phyloP scores from a whole-genome alignment of 441 rosid species.

The Populus hybrid region DNA sequence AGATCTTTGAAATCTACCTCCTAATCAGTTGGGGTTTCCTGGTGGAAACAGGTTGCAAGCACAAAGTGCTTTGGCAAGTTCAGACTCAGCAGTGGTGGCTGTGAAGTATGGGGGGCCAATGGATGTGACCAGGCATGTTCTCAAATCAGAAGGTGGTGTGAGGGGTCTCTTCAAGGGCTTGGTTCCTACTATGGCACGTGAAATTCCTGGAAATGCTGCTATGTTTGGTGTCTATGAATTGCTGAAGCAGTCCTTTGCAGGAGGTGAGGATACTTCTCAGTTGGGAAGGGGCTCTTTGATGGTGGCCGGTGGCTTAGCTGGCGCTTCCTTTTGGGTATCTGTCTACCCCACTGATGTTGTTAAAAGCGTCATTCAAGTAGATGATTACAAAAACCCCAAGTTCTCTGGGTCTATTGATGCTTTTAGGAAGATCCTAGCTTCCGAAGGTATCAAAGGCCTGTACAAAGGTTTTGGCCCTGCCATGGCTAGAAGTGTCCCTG shows the following conservation, averaged over 20 bases:
- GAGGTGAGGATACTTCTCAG: constrained; percentile 79
- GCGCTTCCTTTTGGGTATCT: constrained; percentile 71
- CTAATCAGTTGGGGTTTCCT: background rate
- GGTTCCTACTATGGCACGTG: constrained; percentile 84
- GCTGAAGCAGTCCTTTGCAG: constrained; percentile 71
- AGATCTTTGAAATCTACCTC: background rate
- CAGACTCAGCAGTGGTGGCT: constrained; percentile 50
- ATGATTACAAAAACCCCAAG: constrained; percentile 76
- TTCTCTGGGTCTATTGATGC: constrained; percentile 71
- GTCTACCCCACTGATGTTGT: constrained; percentile 93
- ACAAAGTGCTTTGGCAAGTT: constrained; percentile 61
- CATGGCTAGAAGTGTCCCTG: constrained; percentile 93
- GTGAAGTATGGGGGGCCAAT: constrained; percentile 87
- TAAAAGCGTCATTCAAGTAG: constrained; percentile 91
- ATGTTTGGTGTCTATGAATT: constrained; percentile 87
- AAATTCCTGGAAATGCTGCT: constrained; percentile 85
- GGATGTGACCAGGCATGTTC: constrained; percentile 88
- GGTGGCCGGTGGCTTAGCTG: constrained; percentile 90
- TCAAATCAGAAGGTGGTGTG: constrained; percentile 61
- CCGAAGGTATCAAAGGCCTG: constrained; percentile 82
- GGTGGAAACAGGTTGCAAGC: constrained; percentile 75
- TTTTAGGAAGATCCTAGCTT: constrained; percentile 60
- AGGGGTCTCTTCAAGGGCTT: constrained; percentile 89
- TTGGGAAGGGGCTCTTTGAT: constrained; percentile 81
- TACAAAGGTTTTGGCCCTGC: constrained; percentile 97